Base-by-base conservation (phyloP, 352 stramenopile species). In the Aphanomyces invadans region DNA sequence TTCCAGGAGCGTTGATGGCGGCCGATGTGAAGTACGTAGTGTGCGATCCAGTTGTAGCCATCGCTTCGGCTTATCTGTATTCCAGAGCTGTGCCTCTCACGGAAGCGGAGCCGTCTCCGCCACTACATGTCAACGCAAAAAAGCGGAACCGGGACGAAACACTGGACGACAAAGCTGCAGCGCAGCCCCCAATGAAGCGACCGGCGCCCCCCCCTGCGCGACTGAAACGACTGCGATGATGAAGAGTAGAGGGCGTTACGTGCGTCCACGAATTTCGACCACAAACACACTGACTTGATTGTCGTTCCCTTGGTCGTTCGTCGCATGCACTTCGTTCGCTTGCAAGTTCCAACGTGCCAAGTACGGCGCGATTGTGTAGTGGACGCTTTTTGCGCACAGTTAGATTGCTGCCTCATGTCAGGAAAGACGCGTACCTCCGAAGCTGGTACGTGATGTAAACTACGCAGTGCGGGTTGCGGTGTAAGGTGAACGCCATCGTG, bases 21-120 rank as follows among this genome's bases (percentile, higher is more conserved):
- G 71, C 73, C 44, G 82, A 91, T 44, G 78, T 91, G 51, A 69
- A 80, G 84, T 88, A 74, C 25, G 79, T 78, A 11, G 15, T 25
- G 23, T 33, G 15, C 17, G n/a, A 61, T 12, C 61, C 19, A 19
- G 25, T 15, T 9, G 17, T 17, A 45, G 9, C 9, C 38, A 45
- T 9, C 38, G 38, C 38, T 9, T 45, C 9, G 38, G 38, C n/a
- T n/a, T n/a, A n/a, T n/a, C n/a, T n/a, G n/a, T n/a, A n/a, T n/a
- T n/a, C n/a, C n/a, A 48, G 39, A 48, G 17, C 39, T 15, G 39
- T 48, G 39, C 15, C n/a, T n/a, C 17, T 12, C 19, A 54, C 46
- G 46, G 9, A 54, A 10, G 19, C 9, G 15, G 9, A 10, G 15
- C 9, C 46, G 9, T 10, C 38, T 3, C 9, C 28, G 51, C 57